These are phyloP conservation scores for Nicotiana tabacum DNA, from an alignment of 257 asterid species.

Conservation along the genomic window DNA sequence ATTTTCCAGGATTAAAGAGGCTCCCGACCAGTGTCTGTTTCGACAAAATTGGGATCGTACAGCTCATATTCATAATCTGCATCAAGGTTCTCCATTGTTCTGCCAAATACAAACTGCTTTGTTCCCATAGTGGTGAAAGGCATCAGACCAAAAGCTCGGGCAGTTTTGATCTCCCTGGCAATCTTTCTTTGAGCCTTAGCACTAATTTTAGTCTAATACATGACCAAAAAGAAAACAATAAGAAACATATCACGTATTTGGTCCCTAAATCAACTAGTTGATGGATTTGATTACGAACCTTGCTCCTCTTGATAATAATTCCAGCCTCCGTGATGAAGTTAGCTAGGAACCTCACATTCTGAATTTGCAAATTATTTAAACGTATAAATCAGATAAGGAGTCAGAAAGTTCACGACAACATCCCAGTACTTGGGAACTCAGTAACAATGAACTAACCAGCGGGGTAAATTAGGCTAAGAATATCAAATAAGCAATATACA, in stretches of 20 bases:
- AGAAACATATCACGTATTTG: neutral
- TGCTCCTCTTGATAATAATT: constrained; percentile 73
- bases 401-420: neutral
- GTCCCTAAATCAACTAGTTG: neutral
- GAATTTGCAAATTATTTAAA: constrained; percentile 1
- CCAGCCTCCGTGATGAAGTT: constrained; percentile 89
- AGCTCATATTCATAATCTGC: constrained; percentile 32
- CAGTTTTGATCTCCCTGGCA: constrained; percentile 85
- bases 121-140: constrained; percentile 98
- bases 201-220: constrained; percentile 35
- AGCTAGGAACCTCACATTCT: constrained; percentile 92
- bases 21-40: neutral
- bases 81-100: constrained; percentile 60
- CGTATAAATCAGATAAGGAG: neutral
- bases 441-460: neutral
- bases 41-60: constrained; percentile 44
- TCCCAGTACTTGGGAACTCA: neutral
- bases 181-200: constrained; percentile 55
- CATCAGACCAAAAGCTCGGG: constrained; percentile 90
- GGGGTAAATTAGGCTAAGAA: neutral
- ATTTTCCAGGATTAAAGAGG: constrained; percentile 2
- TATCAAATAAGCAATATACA: neutral
- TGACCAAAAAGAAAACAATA: neutral
- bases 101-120: constrained; percentile 52
- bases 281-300: constrained; percentile 38